Base-by-base conservation (phyloP, 225 moss, liverwort and hornwort species). In the Marchantia paleacea region DNA sequence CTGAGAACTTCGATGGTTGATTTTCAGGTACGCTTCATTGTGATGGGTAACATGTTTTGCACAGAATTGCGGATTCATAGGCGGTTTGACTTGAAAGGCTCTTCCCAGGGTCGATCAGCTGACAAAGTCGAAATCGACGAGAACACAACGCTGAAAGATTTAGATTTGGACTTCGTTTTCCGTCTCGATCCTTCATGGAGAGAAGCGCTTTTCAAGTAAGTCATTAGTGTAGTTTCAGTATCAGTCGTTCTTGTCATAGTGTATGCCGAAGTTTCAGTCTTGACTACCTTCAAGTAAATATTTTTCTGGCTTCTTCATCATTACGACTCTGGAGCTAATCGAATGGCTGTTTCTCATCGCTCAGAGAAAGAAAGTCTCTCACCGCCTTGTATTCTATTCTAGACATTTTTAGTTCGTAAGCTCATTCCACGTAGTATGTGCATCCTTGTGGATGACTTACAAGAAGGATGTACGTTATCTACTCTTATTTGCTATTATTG, bases 11-110 rank as follows among this genome's bases (percentile, higher is more conserved):
- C 62, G 74, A 72, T 79, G 70, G 79, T 81, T 55, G 13, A 12
- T 57, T 77, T 85, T 85, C 92, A 99, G 99, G 99, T 99, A 69
- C 92, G 99, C 69, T 99, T 99, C 73, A 94, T 99, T 82, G 99
- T 99, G 85, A 99, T 99, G 99, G 99, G 99, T 64, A 99, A 99
- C 79, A 99, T 99, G 95, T 99, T 99, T 70, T 99, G 99, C 84
- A 99, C 99, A 47, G 99, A 95, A 85, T 90, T 99, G 69, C 92
- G 95, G 62, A 99, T 99, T 60, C 99, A 99, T 85, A 94, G 99
- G 70, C 90, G 99, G 80, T 99, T 95, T 83, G 99, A 99, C 65
- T 86, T 99, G 49, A 99, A 99, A 87, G 99, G 99, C 73, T 99
- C 99, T 72, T 94, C 99, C 9, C 99, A 94, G 89, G 99, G 99